phyloP scores from a whole-genome alignment of 2,329 filamentous ascomycete species.

The Bipolaris bicolor region DNA sequence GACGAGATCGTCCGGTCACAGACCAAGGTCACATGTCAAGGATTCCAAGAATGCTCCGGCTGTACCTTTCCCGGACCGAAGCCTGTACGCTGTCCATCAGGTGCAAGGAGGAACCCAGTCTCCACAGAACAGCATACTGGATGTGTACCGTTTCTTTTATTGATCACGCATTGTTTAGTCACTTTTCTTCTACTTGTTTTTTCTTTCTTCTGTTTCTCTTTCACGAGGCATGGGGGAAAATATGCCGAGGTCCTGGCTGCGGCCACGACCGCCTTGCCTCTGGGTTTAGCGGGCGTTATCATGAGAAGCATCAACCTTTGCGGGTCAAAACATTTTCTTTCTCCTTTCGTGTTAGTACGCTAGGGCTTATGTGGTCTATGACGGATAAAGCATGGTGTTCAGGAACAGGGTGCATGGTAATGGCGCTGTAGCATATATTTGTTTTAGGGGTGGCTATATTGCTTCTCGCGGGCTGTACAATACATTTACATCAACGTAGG shows the following conservation, averaged over 20 bases:
- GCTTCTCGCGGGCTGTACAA: constrained; percentile 11
- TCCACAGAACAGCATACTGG: constrained; percentile 1
- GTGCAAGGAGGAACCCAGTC: constrained; percentile 3
- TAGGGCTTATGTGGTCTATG: constrained; percentile 21
- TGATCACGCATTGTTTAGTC: constrained; percentile 14
- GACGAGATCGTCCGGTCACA: constrained; percentile 23
- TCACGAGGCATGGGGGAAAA: neutral
- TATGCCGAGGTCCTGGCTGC: constrained; percentile 6
- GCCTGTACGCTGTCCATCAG: constrained; percentile 6
- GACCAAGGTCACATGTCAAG: constrained; percentile 21
- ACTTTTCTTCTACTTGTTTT: constrained; percentile 13
- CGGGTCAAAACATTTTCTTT: constrained; percentile 36
- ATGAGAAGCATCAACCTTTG: constrained; percentile 30
- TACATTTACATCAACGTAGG: constrained; percentile 9
- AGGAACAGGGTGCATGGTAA: constrained; percentile 27
- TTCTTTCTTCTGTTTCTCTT: constrained; percentile 16
- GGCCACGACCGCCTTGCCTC: constrained; percentile 8
- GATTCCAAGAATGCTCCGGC: neutral
- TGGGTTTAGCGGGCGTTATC: constrained; percentile 34
- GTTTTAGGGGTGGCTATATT: constrained; percentile 16
- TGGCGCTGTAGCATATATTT: constrained; percentile 21
- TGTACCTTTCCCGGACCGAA: constrained; percentile 9
- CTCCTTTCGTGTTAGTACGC: constrained; percentile 32
- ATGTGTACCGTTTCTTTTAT: constrained; percentile 5
- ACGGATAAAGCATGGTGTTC: constrained; percentile 27